These are phyloP conservation scores for Pyrenochaeta sp. DNA, from an alignment of 2,329 filamentous ascomycete genomes.

Conservation along the genomic window DNA sequence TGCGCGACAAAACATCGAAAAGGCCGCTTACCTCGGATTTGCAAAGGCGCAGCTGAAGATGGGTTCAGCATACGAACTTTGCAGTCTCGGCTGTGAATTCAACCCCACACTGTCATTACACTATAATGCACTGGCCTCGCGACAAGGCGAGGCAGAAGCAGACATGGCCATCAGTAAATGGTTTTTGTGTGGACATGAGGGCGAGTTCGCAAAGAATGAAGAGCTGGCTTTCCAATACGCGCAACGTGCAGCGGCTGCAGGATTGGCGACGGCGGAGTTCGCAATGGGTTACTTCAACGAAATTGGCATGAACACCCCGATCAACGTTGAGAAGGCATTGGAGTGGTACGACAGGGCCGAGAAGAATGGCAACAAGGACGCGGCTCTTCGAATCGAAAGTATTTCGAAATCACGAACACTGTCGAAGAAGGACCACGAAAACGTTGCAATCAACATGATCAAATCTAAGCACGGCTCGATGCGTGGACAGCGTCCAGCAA, in stretches of 20 bases:
- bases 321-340: conserved; percentile 80
- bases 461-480: conserved; percentile 64
- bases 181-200: conserved; percentile 96
- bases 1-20: conserved; percentile 90
- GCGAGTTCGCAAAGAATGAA: conserved; percentile 93
- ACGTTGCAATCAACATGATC: conserved; percentile 86
- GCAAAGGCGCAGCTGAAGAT: conserved; percentile 97
- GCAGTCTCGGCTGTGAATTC: conserved; percentile 92
- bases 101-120: conserved; percentile 91
- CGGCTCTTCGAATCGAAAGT: conserved; percentile 79
- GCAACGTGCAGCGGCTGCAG: conserved; percentile 80
- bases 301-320: conserved; percentile 90
- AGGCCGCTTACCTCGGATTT: conserved; percentile 94
- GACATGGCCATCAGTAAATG: conserved; percentile 97
- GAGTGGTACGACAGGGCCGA: conserved; percentile 92
- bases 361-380: conserved; percentile 91
- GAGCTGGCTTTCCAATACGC: conserved; percentile 91
- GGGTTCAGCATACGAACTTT: conserved; percentile 94
- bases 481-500: conserved; percentile 55
- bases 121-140: conserved; percentile 91
- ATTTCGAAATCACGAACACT: conserved; percentile 83
- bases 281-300: conserved; percentile 98
- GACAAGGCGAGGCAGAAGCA: conserved; percentile 91
- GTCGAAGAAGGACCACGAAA: conserved; percentile 91
- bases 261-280: conserved; percentile 90